phyloP scores from a whole-genome alignment of 176 grass and related monocot species.

The Carex parvula region DNA sequence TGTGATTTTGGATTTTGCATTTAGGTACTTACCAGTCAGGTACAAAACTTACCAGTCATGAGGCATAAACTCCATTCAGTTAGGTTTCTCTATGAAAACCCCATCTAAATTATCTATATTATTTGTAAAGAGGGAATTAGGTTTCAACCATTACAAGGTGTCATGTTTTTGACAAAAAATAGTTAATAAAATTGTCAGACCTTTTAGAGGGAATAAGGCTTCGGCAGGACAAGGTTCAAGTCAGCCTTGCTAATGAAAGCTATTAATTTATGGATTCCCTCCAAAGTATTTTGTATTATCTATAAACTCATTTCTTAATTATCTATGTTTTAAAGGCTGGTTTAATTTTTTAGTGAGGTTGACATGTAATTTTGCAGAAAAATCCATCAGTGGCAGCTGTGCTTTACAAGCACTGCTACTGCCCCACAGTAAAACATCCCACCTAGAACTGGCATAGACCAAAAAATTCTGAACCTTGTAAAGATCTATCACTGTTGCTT shows the following conservation, averaged over 20 bases:
- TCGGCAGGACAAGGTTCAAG: not conserved
- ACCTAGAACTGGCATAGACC: not conserved
- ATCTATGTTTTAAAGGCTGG: not conserved
- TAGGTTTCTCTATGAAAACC: not conserved
- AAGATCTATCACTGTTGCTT: not conserved
- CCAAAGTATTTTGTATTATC: not conserved
- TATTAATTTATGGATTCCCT: not conserved
- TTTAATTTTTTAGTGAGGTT: not conserved
- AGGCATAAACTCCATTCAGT: not conserved
- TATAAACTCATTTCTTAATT: not conserved
- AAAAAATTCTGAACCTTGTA: not conserved
- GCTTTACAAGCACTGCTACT: not conserved
- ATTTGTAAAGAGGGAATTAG: not conserved
- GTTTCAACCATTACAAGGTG: not conserved
- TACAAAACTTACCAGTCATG: not conserved
- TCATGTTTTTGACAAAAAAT: not conserved
- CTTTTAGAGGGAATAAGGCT: too few species aligned
- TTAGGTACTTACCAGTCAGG: not conserved
- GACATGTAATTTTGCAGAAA: not conserved
- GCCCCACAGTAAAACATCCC: not conserved
- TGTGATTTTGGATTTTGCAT: too few species aligned
- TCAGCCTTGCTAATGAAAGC: not conserved
- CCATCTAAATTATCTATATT: not conserved
- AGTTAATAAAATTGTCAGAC: not conserved
- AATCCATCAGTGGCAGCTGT: not conserved